A percentile compares a stretch with the other conserved stretches of the same genome.
Evolutionary conservation across 805 yeast species (phyloP).

Genomic region (Candida pseudofarinosa): DNA sequence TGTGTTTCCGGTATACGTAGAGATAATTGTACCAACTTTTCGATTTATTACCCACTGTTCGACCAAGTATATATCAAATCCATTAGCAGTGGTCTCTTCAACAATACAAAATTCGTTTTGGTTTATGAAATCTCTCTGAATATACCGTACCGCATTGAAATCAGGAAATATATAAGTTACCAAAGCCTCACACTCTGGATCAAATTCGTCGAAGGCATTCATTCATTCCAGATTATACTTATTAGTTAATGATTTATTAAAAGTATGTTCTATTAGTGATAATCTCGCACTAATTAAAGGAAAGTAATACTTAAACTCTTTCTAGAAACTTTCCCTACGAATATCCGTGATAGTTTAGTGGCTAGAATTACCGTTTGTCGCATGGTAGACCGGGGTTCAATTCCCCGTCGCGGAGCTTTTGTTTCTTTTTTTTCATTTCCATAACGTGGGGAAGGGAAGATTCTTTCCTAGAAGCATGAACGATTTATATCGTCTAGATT

Average conservation of each 20-base stretch:
- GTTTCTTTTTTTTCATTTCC: constrained; percentile 1
- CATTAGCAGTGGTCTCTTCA: constrained; percentile 50
- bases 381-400: constrained; percentile 11
- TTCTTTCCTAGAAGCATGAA: too few species aligned
- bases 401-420: constrained; percentile 10
- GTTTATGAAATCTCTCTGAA: constrained; percentile 36
- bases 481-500: too few species aligned
- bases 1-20: constrained; percentile 82
- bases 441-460: too few species aligned
- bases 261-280: too few species aligned
- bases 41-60: constrained; percentile 92
- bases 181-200: constrained; percentile 11
- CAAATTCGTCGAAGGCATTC: background rate
- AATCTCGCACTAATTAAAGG: too few species aligned
- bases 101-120: constrained; percentile 35
- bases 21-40: constrained; percentile 59
- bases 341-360: constrained; percentile 9
- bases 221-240: too few species aligned
- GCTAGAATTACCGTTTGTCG: constrained; percentile 10
- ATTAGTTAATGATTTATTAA: too few species aligned
- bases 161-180: constrained; percentile 53
- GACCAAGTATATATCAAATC: constrained; percentile 86
- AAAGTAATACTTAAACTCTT: background rate
- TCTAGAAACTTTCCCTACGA: background rate
- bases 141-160: constrained; percentile 46